A percentile compares a stretch with the other conserved stretches of the same genome.
These are phyloP conservation scores for Trypanosoma mega DNA, from an alignment of 208 protist genomes.

Conservation along the genomic window DNA sequence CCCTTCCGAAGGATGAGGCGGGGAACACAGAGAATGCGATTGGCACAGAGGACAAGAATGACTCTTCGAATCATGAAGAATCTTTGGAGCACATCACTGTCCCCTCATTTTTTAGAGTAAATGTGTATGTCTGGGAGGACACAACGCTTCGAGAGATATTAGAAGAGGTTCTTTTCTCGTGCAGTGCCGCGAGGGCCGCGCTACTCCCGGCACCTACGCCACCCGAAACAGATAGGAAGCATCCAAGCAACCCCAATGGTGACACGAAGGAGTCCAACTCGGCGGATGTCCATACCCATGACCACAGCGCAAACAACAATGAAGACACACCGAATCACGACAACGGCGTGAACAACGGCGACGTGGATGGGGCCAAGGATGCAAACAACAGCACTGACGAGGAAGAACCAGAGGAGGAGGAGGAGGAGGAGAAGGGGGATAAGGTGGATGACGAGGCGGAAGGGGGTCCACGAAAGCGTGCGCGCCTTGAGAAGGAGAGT, in stretches of 20 bases:
- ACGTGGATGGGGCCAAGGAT: conserved; percentile 1
- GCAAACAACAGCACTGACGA: neutral
- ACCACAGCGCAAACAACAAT: too few relatives aligned
- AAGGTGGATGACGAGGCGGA: neutral
- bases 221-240: too few relatives aligned
- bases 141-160: conserved; percentile 27
- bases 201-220: conserved; percentile 3
- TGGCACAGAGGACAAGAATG: too few relatives aligned
- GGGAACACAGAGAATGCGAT: neutral
- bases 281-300: too few relatives aligned
- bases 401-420: neutral
- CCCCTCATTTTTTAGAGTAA: conserved; percentile 19
- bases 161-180: conserved; percentile 18
- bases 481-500: neutral
- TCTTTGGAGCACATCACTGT: neutral
- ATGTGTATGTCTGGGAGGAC: conserved; percentile 25
- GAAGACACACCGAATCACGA: too few relatives aligned
- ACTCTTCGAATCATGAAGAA: conserved; percentile 4
- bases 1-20: neutral
- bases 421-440: neutral
- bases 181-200: conserved; percentile 2
- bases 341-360: too few relatives aligned
- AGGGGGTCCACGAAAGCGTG: conserved; percentile 9
- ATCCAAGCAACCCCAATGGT: too few relatives aligned
- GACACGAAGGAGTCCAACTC: too few relatives aligned